Evolutionary conservation across 169 alveolate genomes (phyloP), one percentile per base, ranked within the genome.

Genomic region (Cytauxzoon felis): DNA sequence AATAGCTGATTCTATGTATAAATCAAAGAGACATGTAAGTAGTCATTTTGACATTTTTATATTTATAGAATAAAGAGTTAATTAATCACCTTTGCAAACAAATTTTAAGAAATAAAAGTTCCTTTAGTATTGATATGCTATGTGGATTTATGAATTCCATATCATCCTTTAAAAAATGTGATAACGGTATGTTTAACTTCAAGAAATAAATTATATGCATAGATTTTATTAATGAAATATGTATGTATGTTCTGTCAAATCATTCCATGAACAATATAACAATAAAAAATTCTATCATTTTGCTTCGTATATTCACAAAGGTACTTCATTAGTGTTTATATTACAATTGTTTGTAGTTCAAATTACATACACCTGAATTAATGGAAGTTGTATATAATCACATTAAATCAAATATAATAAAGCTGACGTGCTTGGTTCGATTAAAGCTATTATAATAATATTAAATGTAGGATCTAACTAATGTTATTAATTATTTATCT

Each of bases 11-110:
- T 47, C 75, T 19, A 73, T 73, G 84, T 50, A 48, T 8, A 65
- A 13, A 16, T 73, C 84, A 19, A 73, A 63, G 30, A 16, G 42
- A 1, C 84, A 73, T 42, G 84, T 73, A 38, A 6, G 78, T 53
- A 38, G n/a, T 33, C 9, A 18, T 52, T 40, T 21, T 23, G 16
- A 24, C 2, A 21, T 2, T 26, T 59, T 23, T 18, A n/a, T 48
- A 36, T 29, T 11, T 11, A 16, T 49, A 73, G 84, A 19, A 63
- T 47, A 43, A 18, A 29, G 48, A 38, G 5, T 27, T 73, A 1
- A 33, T 73, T 2, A 40, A 51, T 6, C 45, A 32, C 9, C 40
- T 73, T 24, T 34, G 40, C 7, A 43, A 61, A 36, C 33, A 26
- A 47, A 9, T 73, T 5, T n/a, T 50, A 7, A 64, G 32, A 24